Conservation (phyloP, 768 basidiomycete genomes). For the Psilocybe cyanescens region DNA sequence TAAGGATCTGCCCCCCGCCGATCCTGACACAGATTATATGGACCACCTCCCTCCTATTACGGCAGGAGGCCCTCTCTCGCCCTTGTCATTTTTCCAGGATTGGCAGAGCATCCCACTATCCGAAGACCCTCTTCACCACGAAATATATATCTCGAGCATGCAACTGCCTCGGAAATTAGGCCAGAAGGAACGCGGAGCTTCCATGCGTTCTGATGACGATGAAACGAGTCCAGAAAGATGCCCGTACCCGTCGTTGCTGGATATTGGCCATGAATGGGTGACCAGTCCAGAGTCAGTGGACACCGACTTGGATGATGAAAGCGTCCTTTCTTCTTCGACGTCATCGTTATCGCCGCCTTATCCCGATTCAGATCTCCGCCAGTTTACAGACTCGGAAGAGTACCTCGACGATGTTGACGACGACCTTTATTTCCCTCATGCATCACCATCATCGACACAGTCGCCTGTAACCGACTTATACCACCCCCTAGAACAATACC, state of each 20-base stretch:
- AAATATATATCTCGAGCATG: neutral
- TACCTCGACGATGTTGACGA: neutral
- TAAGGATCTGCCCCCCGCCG: conserved; percentile 38
- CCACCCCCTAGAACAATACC: conserved; percentile 24
- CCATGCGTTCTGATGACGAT: conserved; percentile 7
- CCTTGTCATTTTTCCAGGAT: conserved; percentile 5
- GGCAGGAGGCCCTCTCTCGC: conserved; percentile 11
- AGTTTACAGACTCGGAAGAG: conserved; percentile 1
- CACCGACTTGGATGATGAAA: conserved; percentile 23
- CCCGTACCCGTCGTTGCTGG: neutral
- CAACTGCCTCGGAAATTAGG: neutral
- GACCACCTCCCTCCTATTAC: neutral
- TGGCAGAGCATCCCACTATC: neutral
- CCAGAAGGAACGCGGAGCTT: neutral
- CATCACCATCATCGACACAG: conserved; percentile 1
- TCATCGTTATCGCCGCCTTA: conserved; percentile 18
- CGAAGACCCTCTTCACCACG: neutral
- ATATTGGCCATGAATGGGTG: conserved; percentile 8
- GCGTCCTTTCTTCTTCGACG: conserved; percentile 15
- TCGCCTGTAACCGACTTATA: conserved; percentile 11
- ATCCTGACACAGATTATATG: conserved; percentile 16
- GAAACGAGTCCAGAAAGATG: conserved; percentile 3
- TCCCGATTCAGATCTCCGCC: conserved; percentile 9
- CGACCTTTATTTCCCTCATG: neutral
- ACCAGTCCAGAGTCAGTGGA: conserved; percentile 20